Conservation (phyloP, 1,284 basidiomycete species). For the Pascua sp. region DNA sequence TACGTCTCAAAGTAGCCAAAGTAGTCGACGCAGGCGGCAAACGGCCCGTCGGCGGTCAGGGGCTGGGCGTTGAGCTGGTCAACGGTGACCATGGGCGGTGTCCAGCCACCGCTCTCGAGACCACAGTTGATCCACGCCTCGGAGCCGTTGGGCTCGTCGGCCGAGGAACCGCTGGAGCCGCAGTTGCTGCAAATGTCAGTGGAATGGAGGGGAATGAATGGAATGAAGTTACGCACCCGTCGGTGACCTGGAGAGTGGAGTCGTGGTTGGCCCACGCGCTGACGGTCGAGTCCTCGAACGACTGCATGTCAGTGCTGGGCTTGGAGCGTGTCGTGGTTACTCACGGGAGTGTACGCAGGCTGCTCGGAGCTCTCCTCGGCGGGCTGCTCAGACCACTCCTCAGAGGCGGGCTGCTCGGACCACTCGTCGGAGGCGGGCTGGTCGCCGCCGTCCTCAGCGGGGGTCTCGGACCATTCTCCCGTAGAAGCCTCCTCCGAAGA, state of each 20-base stretch:
- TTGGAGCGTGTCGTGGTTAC: background rate
- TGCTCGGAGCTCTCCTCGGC: background rate
- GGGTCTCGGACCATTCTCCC: background rate
- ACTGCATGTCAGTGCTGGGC: background rate
- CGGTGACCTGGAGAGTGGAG: background rate
- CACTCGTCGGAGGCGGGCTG: background rate
- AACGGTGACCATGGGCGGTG: conserved; percentile 52
- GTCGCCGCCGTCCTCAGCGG: background rate
- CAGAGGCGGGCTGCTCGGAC: conserved; percentile 1
- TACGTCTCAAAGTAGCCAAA: conserved; percentile 62
- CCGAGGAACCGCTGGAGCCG: conserved; percentile 30
- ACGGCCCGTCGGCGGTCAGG: conserved; percentile 60
- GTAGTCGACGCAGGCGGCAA: conserved; percentile 61
- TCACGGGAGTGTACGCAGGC: background rate
- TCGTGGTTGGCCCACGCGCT: background rate
- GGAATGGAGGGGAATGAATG: background rate
- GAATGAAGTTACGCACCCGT: background rate
- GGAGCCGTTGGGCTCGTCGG: conserved; percentile 65
- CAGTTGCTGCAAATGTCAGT: conserved; percentile 22
- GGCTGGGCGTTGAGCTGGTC: conserved; percentile 56
- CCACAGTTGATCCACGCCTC: conserved; percentile 78
- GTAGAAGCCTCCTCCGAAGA: background rate
- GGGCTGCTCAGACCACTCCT: background rate
- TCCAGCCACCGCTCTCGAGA: conserved; percentile 50
- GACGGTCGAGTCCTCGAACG: background rate